Base-by-base conservation (phyloP, 1,284 basidiomycete genomes). In the Mycena citricolor region DNA sequence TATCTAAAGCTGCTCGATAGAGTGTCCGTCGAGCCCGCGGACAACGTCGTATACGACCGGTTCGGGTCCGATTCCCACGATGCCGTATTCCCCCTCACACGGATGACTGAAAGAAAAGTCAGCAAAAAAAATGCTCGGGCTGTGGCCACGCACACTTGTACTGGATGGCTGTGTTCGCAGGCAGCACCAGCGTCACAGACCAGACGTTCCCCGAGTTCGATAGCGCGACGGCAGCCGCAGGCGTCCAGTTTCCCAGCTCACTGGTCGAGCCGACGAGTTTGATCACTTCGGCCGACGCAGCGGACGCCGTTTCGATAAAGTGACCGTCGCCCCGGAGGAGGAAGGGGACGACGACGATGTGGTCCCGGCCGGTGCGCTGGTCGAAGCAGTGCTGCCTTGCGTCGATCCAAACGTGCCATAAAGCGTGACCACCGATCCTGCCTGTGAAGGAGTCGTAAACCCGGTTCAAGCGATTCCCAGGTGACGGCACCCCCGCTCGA, bases 181-280 rank as follows among this genome's bases (percentile, higher is more conserved):
- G 42, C 4, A 49, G 34, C 28, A 32, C 35, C 28, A 42, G 4
- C 24, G 45, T 41, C 33, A 34, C 39, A 21, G 45, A 37, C 45
- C 45, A 47, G 11, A 39, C 40, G 14, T 45, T 17, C 10, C 36
- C 36, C 36, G 30, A n/a, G 22, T 39, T 39, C 8, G 33, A 41
- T 8, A 44, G 22, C 19, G 47, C 16, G 14, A 49, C 11, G 1
- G 47, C 47, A 12, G 47, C 37, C 4, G 26, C 38, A 4, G 45
- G 29, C 12, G 39, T 31, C 45, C 36, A 39, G 16, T 39, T 39
- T 5, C 36, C 36, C 11, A 39, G 36, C 24, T 39, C n/a, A 14
- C 29, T 28, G 32, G 42, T 22, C 0, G 49, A 51, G 6, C 49
- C 49, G 3, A 47, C 45, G 26, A 51, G 40, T 25, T 51, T 47